Conservation (phyloP, 2,329 filamentous ascomycete genomes). For the Epichloe sibirici region DNA sequence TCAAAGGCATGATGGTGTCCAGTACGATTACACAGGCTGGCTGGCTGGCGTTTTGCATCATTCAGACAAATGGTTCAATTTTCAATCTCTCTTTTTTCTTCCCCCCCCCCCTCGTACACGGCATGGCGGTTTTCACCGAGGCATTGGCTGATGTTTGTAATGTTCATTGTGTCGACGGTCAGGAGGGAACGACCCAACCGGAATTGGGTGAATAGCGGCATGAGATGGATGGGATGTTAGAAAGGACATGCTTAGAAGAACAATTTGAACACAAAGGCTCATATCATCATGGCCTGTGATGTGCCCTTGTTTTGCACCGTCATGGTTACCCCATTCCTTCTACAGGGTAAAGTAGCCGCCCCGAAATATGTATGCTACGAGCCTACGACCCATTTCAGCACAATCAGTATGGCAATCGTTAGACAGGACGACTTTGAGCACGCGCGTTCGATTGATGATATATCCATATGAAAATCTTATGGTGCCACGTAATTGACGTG, state of each 20-base stretch:
- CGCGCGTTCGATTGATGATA: too few relatives aligned
- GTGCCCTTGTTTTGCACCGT: too few relatives aligned
- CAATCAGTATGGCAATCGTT: too few relatives aligned
- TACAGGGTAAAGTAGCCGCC: too few relatives aligned
- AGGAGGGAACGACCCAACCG: constrained; percentile 2
- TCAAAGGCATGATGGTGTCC: constrained; percentile 1
- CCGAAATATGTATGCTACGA: too few relatives aligned
- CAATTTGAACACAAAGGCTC: not conserved
- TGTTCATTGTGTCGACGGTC: not conserved
- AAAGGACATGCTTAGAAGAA: not conserved
- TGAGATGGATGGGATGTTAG: constrained; percentile 10
- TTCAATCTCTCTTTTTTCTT: not conserved
- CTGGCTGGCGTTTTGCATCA: constrained; percentile 7
- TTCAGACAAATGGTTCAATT: not conserved
- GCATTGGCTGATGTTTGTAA: constrained; percentile 1
- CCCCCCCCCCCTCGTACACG: not conserved
- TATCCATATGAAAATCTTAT: too few relatives aligned
- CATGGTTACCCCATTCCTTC: too few relatives aligned
- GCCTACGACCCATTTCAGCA: too few relatives aligned
- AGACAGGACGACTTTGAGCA: too few relatives aligned
- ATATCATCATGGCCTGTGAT: not conserved
- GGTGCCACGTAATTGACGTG: too few relatives aligned
- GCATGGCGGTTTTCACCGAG: constrained; percentile 5
- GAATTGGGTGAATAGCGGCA: not conserved
- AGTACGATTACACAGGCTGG: constrained; percentile 1